Evolutionary conservation across 192 early-diverging fungal species (phyloP).

Genomic region (Phlyctochytrium planicorne): DNA sequence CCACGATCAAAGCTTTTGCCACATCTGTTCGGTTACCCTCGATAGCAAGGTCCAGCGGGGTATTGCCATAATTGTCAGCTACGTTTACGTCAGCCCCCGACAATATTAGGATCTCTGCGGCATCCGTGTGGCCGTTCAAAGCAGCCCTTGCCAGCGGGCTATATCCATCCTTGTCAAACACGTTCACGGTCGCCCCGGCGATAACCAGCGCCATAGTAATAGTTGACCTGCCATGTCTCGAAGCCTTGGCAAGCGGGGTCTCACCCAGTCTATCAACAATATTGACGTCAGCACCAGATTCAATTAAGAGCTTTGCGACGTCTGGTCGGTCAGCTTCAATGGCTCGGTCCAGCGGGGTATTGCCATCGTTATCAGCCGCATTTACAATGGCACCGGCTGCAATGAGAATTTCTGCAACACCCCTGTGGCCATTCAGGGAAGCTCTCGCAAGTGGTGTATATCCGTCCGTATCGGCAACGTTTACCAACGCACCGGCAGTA

Average conservation of each 20-base stretch:
- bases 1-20: too few species aligned
- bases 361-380: neutral
- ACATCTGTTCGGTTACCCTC: too few species aligned
- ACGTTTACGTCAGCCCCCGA: neutral
- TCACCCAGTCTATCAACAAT: neutral
- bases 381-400: neutral
- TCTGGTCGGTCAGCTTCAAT: neutral
- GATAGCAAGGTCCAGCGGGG: neutral
- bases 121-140: neutral
- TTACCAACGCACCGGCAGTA: neutral
- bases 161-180: neutral
- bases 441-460: neutral
- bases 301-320: neutral
- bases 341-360: neutral
- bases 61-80: neutral
- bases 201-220: neutral
- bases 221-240: neutral
- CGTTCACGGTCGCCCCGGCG: neutral
- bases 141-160: neutral
- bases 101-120: neutral
- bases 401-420: neutral
- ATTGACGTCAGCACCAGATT: neutral
- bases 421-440: neutral
- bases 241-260: neutral
- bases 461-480: neutral